Conservation (phyloP, 495 filamentous ascomycete genomes). For the Collariella sp. region DNA sequence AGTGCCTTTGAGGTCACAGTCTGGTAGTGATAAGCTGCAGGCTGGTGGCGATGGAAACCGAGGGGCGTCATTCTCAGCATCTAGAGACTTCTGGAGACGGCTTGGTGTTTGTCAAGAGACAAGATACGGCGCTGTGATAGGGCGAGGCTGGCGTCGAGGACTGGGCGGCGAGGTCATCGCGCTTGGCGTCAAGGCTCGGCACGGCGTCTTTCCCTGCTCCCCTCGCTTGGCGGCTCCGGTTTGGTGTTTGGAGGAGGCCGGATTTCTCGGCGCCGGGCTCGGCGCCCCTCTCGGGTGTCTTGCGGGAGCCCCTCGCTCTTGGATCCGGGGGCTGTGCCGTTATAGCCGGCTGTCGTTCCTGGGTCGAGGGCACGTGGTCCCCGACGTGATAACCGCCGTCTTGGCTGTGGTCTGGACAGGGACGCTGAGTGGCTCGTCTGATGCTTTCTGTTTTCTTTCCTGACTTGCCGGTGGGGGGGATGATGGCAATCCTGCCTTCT, state of each 20-base stretch:
- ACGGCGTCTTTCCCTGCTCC: not conserved
- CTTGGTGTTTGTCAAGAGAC: not conserved
- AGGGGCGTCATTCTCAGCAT: conserved; percentile 12
- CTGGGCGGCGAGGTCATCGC: conserved; percentile 8
- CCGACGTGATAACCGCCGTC: not conserved
- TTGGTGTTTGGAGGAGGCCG: not conserved
- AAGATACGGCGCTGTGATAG: conserved; percentile 8
- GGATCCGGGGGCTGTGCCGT: not conserved
- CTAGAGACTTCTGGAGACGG: not conserved
- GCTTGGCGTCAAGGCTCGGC: conserved; percentile 14
- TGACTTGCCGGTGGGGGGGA: not conserved
- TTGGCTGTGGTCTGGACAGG: not conserved
- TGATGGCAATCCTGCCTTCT: not conserved
- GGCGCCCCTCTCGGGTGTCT: not conserved
- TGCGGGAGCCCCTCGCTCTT: not conserved
- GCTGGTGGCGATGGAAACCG: conserved; percentile 15
- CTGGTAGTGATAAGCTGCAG: conserved; percentile 8
- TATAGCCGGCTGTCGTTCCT: not conserved
- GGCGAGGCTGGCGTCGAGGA: not conserved
- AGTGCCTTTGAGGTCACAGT: not conserved
- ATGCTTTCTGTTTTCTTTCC: not conserved
- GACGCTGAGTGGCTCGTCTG: not conserved
- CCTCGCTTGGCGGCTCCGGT: conserved; percentile 3
- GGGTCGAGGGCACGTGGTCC: not conserved
- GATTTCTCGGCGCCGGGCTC: not conserved